Evolutionary conservation across 192 early-diverging fungal species (phyloP), one percentile per base, ranked within the genome.

Genomic region (Coemansia sp.): DNA sequence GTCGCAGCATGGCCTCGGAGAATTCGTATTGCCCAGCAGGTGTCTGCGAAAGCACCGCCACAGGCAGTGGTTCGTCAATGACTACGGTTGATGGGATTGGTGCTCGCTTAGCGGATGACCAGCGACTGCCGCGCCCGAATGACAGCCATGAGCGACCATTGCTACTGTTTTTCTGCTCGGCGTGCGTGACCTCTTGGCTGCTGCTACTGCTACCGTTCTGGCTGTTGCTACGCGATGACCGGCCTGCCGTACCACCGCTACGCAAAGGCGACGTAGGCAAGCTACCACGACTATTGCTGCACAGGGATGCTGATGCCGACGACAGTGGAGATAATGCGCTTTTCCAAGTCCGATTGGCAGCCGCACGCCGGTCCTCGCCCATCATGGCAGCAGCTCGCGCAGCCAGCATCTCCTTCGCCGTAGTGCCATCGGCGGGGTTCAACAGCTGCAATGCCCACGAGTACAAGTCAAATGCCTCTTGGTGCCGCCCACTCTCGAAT

Each of bases 401-500:
- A 9, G 36, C 66, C 68, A 83, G 67, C 44, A 82, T 46, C 46
- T 83, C 77, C 61, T 18, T 40, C 0, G 77, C 70, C 16, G 66
- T 66, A 0, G 75, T 71, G 54, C 73, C 75, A 2, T 59, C 64
- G 20, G 66, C 72, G 27, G 77, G 77, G 22, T 63, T 47, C 36
- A 86, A 55, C n/a, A 86, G 69, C 42, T 70, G 63, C 57, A 86
- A 60, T 0, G 85, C 80, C 78, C 78, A 79, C 67, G 85, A 77
- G 68, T 86, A 86, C 34, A 85, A 34, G 13, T 77, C 79, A 68
- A 81, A 83, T 3, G 90, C 87, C 0, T 84, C 86, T 44, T 70
- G 64, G 71, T 89, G 87, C 27, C 71, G 68, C 38, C 88, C 87
- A 20, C 75, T 61, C 55, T 86, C 87, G 63, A 82, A 91, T 31